Evolutionary conservation across 23 red algal genomes (phyloP), one percentile per base, ranked within the genome.

Genomic region (Gracilaria gracilis): DNA sequence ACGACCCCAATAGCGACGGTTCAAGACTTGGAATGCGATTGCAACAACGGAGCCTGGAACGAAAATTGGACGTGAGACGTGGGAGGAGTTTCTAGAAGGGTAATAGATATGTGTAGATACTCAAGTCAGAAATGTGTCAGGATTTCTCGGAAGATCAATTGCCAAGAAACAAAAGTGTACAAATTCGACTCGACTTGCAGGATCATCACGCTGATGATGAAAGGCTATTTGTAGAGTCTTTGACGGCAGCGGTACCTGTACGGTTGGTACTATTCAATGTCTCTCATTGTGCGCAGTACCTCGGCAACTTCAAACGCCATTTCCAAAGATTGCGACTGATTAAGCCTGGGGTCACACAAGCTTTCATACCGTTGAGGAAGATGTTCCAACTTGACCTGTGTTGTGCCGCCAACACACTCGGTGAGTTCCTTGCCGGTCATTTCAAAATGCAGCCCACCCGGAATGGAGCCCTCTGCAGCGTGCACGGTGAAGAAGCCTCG

Each of bases 391-490:
- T 85, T 87, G 49, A 99, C 72, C 25, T 92, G 83, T 28, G 55
- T 33, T 78, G 95, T 96, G 14, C 97, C 97, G 13, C 97, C 97
- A 20, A 98, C 93, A 62, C 96, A 98, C 61, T 98, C 96, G 24
- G 97, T 99, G 42, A 99, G 94, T 47, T 99, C 95, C 87, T 94
- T 93, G 73, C 97, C 97, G 0, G 97, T 99, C 97, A 99, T 96
- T 65, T 99, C 97, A 57, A 99, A 86, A 67, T 99, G 97, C 42
- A 99, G 85, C 57, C 97, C 97, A 11, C 97, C 97, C 9, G 97
- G 83, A 51, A 82, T 77, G 4, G 97, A 88, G 72, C 95, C 90
- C 78, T 95, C 81, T 31, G 89, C 86, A 9, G 83, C 86, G 86
- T 99, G 97, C 40, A 95, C 85, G 44, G 95, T 75, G 79, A 96